Percentiles rank a stretch among this genome's conserved stretches.
Conservation (phyloP, 108 stramenopile species). For the Stephanodiscus triporus region DNA sequence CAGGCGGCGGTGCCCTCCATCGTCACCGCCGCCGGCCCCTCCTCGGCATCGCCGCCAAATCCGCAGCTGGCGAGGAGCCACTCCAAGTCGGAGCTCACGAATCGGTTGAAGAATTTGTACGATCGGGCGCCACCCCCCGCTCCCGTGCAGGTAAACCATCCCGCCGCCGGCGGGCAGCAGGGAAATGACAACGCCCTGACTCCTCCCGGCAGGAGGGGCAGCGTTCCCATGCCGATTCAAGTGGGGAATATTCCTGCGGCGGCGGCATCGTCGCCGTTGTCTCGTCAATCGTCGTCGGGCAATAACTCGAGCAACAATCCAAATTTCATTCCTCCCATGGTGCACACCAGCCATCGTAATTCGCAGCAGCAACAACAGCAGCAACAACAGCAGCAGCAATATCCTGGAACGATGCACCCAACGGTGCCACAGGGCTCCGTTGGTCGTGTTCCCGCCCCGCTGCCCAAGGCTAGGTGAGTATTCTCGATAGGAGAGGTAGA, state of each 20-base stretch:
- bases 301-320: conserved; percentile 16
- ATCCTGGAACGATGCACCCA: conserved; percentile 13
- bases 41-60: background rate
- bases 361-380: background rate
- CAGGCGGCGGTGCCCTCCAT: background rate
- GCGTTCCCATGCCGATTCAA: background rate
- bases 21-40: background rate
- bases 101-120: conserved; percentile 47
- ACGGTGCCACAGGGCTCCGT: background rate
- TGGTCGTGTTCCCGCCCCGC: conserved; percentile 24
- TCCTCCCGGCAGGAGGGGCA: background rate
- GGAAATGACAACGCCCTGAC: background rate
- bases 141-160: background rate
- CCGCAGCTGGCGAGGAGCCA: background rate
- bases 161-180: background rate
- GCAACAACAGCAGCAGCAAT: conserved; percentile 1
- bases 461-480: conserved; percentile 29
- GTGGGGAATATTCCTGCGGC: background rate
- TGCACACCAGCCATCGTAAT: conserved; percentile 16
- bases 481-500: background rate
- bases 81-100: conserved; percentile 45
- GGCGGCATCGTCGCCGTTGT: conserved; percentile 7
- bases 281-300: conserved; percentile 9
- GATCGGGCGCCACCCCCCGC: conserved; percentile 7
- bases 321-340: conserved; percentile 26